Evolutionary conservation across 2,329 filamentous ascomycete genomes (phyloP).

Genomic region (Botrytis cinerea): DNA sequence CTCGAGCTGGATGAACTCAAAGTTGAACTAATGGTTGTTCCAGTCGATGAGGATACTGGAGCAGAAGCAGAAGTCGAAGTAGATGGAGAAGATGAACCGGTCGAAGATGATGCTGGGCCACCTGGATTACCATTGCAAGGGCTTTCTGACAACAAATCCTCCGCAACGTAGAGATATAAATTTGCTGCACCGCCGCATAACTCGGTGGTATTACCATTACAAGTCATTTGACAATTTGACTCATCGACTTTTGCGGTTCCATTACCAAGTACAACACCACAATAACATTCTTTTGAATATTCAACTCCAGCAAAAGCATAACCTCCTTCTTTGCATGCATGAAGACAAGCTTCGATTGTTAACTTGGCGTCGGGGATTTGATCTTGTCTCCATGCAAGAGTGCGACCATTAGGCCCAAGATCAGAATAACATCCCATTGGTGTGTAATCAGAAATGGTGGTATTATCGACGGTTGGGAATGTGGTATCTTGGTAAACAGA

Average conservation of each 20-base stretch:
- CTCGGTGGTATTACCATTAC: constrained; percentile 42
- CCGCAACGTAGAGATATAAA: constrained; percentile 48
- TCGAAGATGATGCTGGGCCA: constrained; percentile 25
- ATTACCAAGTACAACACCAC: constrained; percentile 43
- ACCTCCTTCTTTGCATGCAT: constrained; percentile 43
- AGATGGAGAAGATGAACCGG: neutral
- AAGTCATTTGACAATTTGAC: constrained; percentile 31
- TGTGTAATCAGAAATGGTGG: constrained; percentile 38
- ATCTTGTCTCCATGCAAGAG: constrained; percentile 40
- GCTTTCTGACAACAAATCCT: constrained; percentile 52
- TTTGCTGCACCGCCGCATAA: constrained; percentile 43
- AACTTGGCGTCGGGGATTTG: constrained; percentile 39
- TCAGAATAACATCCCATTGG: constrained; percentile 47
- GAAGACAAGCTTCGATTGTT: constrained; percentile 43
- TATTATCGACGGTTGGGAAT: constrained; percentile 38
- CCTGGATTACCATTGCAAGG: constrained; percentile 44
- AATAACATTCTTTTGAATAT: constrained; percentile 47
- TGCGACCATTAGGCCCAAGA: constrained; percentile 36
- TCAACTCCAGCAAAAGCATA: constrained; percentile 46
- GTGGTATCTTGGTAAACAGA: constrained; percentile 43
- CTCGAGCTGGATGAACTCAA: neutral
- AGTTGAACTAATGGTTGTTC: constrained; percentile 6
- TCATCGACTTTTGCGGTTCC: constrained; percentile 33
- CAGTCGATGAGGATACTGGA: constrained; percentile 12
- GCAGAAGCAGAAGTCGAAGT: constrained; percentile 17